Evolutionary conservation across 257 asterid genomes (phyloP), one percentile per base, ranked within the genome.

Genomic region (Verbascum thapsus): DNA sequence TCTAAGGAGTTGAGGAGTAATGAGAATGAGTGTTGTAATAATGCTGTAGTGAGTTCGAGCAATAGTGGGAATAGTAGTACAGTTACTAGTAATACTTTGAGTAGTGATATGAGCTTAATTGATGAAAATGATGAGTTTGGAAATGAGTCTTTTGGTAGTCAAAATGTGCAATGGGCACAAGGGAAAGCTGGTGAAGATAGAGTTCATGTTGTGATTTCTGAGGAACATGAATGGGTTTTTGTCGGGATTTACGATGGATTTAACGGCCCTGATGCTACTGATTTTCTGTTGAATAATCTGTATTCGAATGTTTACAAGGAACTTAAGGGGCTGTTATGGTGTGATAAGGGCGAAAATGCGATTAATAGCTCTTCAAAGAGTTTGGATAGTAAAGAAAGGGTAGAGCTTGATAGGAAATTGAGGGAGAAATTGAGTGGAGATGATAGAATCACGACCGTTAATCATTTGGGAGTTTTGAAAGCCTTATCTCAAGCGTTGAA

Each of bases 171-270:
- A 74, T 94, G 99, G 99, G 99, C 99, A 1, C 97, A 90, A 68
- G 97, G 99, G 4, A 94, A 94, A 61, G 97, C 99, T 1, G 99
- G 99, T 19, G 97, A 94, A 50, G 97, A 90, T 72, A 63, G 99
- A 57, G 94, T 94, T 7, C 99, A 90, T 64, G 59, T 94, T 0
- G 97, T 87, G 50, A 73, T 94, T 10, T 90, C 97, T 3, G 96
- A 87, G 35, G 99, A 89, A 58, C 91, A 85, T 56, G 94, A 88
- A 0, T 85, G 95, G 96, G 90, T 90, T 61, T 94, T 89, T 57
- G 97, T 92, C 1, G 99, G 99, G 16, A 91, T 91, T 53, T 88
- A 86, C 39, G 97, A 88, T 55, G 98, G 98, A 66, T 91, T 91
- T 37, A 85, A 74, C 6, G 98, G 98, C 40, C 98, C 98, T 9